Base-by-base conservation (phyloP, 2,329 filamentous ascomycete genomes). In the Monilinia vaccinii-corymbosi region DNA sequence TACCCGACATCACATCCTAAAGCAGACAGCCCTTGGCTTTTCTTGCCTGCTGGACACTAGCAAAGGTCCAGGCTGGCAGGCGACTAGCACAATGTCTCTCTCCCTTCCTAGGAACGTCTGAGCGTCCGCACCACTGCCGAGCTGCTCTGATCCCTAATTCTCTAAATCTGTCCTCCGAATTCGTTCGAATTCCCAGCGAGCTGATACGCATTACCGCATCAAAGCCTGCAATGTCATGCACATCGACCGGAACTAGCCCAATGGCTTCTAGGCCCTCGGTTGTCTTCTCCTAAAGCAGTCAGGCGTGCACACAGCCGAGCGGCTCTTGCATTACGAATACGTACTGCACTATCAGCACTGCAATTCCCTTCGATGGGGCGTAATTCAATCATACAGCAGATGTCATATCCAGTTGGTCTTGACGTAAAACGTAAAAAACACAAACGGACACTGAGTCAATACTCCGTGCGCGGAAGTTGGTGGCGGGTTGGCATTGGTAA, bases 1-100 rank as follows among this genome's bases (percentile, higher is more conserved):
- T 59, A 59, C 40, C 48, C 57, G 57, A 59, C 23, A 16, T 3
- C 9, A 1, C 40, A 59, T 34, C 57, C 49, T 25, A 53, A 45
- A 40, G 34, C 34, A 45, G 31, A 21, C 18, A 11, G 32, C 14
- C 16, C 31, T 10, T 59, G 47, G 56, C 34, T 38, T 38, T 23
- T n/a, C n/a, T 47, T 23, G 46, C 28, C 28, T 13, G 51, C 13
- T 18, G n/a, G 25, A 14, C 6, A 14, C 18, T 32, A 18, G 13
- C 14, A 8, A 13, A 28, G 25, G 25, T 28, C 25, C 25, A 28
- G 25, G 25, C 25, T 28, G 6, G 25, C 25, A 28, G 25, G 6
- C 25, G 25, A 28, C 25, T 28, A 28, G n/a, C n/a, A n/a, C n/a
- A n/a, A n/a, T n/a, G n/a, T n/a, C 25, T 28, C 25, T 3, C 25